Evolutionary conservation across 495 filamentous ascomycete genomes (phyloP).

Genomic region (Penicillium angulare): DNA sequence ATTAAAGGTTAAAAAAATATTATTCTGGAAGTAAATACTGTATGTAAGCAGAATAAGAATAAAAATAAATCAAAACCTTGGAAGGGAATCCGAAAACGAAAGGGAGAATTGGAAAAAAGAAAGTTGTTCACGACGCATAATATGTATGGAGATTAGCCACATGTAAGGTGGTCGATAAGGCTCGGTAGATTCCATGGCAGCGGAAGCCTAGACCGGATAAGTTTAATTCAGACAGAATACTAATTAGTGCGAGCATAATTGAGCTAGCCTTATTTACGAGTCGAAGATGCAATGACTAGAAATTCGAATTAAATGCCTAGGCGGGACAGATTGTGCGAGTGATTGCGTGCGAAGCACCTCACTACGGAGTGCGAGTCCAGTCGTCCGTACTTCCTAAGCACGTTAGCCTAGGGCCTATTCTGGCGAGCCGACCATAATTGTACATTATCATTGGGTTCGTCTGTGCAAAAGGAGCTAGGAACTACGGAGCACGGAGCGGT

Average conservation of each 20-base stretch:
- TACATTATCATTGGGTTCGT: background rate
- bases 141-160: constrained; percentile 2
- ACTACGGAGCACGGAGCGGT: too few relatives aligned
- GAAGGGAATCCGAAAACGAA: too few relatives aligned
- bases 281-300: too few relatives aligned
- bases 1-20: background rate
- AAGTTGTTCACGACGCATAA: too few relatives aligned
- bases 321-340: background rate
- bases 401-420: background rate
- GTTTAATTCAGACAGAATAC: background rate
- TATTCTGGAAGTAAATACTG: background rate
- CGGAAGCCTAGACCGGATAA: too few relatives aligned
- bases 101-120: too few relatives aligned
- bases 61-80: too few relatives aligned
- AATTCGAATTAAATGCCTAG: too few relatives aligned
- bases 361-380: constrained; percentile 14
- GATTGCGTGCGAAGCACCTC: background rate
- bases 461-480: too few relatives aligned
- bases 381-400: background rate
- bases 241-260: too few relatives aligned
- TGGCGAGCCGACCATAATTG: background rate
- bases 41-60: too few relatives aligned
- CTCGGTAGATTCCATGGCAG: background rate
- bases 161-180: constrained; percentile 17
- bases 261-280: too few relatives aligned